Percentiles rank a stretch among this genome's conserved stretches.
phyloP scores from a whole-genome alignment of 2,329 filamentous ascomycete species.

The Capronia epimyces region DNA sequence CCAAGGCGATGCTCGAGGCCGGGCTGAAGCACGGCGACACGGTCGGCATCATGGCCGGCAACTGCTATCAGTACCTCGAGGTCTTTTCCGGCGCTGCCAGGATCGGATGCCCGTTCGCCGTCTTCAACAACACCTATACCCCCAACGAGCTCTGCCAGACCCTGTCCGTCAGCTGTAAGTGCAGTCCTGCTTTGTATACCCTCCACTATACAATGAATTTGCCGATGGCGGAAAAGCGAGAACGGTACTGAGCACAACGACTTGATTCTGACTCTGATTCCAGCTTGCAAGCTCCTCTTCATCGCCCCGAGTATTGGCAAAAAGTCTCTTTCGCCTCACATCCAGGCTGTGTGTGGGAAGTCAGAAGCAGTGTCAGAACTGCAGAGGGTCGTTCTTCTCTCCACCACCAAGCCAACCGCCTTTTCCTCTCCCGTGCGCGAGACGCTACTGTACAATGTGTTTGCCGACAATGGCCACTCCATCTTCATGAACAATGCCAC shows the following conservation, averaged over 20 bases:
- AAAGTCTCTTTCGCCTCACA: constrained; percentile 25
- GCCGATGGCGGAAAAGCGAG: not conserved
- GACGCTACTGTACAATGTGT: constrained; percentile 45
- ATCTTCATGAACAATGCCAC: constrained; percentile 12
- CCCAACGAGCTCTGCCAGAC: constrained; percentile 18
- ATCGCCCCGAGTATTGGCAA: constrained; percentile 27
- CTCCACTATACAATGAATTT: not conserved
- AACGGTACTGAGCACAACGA: too few relatives aligned
- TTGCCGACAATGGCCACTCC: constrained; percentile 30
- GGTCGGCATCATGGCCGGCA: constrained; percentile 21
- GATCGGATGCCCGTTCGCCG: constrained; percentile 33
- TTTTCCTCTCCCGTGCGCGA: constrained; percentile 44
- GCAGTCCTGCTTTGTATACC: not conserved
- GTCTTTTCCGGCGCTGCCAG: constrained; percentile 32
- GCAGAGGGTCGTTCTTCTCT: constrained; percentile 63
- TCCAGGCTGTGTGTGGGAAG: constrained; percentile 6
- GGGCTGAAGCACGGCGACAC: constrained; percentile 19
- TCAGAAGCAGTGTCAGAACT: constrained; percentile 71
- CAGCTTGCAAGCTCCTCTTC: constrained; percentile 31
- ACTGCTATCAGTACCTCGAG: constrained; percentile 22
- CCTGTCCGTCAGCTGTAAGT: constrained; percentile 12
- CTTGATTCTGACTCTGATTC: too few relatives aligned
- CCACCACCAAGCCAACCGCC: not conserved
- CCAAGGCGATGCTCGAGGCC: constrained; percentile 15
- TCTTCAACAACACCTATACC: constrained; percentile 35